Conservation (phyloP, 2,329 filamentous ascomycete species). For the Aureobasidium vineae region DNA sequence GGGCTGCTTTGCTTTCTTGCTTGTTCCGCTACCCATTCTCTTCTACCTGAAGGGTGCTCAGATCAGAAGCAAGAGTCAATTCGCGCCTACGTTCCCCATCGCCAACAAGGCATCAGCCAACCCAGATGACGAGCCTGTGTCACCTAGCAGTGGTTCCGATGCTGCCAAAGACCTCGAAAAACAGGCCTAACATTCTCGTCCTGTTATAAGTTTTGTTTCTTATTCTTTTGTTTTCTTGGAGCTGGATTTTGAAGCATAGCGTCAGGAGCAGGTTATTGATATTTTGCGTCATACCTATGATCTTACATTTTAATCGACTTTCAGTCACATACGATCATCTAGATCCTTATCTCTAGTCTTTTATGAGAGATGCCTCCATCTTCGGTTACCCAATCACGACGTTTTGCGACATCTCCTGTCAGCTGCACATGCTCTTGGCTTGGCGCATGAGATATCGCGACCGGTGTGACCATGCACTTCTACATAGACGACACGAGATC, state of each 20-base stretch:
- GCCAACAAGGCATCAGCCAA: slow-evolving; percentile 25
- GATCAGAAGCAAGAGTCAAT: slow-evolving; percentile 46
- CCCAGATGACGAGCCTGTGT: neutral
- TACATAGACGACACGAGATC: neutral
- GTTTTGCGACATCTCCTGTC: neutral
- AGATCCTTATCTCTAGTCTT: neutral
- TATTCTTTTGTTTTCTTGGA: neutral
- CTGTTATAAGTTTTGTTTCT: neutral
- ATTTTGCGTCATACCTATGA: slow-evolving; percentile 1
- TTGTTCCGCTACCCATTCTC: slow-evolving; percentile 47
- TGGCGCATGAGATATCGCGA: neutral
- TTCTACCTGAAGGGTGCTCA: slow-evolving; percentile 48
- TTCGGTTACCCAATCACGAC: neutral
- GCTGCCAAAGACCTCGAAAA: slow-evolving; percentile 21
- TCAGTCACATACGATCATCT: neutral
- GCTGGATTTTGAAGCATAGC: neutral
- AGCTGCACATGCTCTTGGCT: neutral
- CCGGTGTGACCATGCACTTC: neutral
- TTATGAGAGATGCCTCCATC: neutral
- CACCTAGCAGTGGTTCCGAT: neutral
- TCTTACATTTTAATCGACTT: neutral
- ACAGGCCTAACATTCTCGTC: slow-evolving; percentile 6
- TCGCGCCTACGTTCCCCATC: slow-evolving; percentile 41
- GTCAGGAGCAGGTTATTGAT: neutral
- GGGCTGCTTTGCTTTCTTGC: slow-evolving; percentile 44